Evolutionary conservation across 169 alveolate species (phyloP), one percentile per base, ranked within the genome.

Genomic region (Eimeria sp.): DNA sequence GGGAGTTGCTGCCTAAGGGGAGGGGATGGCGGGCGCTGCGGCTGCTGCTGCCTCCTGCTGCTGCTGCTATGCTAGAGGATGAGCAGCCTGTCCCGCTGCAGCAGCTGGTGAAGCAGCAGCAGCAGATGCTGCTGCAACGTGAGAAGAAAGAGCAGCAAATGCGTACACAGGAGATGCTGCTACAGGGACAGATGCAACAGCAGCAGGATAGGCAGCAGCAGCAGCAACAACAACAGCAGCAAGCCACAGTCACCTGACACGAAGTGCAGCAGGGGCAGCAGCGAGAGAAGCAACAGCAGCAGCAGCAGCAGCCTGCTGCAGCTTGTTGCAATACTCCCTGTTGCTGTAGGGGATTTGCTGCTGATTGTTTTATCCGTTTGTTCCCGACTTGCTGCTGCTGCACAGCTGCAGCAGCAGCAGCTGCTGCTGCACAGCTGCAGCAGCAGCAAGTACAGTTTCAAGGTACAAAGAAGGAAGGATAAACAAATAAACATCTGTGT

Each of bases 1-100:
- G 78, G 78, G 30, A 67, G 78, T 6, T 67, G 78, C 40, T 67
- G 13, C 78, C 78, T 25, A 67, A 67, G 25, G 78, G 78, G 30
- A 67, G 78, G 40, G 78, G 78, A 9, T 67, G 78, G 78, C 78
- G 78, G 78, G 30, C 14, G 78, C 78, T 67, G 78, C 78, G 40
- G 78, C 61, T 54, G 61, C 61, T 54, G 61, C 61, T 54, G 61
- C 61, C 61, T 54, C 61, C 61, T 54, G 6, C 61, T 54, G 61
- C 61, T 54, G 61, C 61, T 54, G 61, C 61, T 11, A 54, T 54
- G 61, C 61, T 54, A 11, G 61, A 54, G 16, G 61, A 54, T 14
- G 61, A 54, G 61, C 61, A 54, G 61, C 61, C 10, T 7, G 16
- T 54, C 61, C 61, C 61, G 61, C 61, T 54, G 61, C 61, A 14